A percentile compares a stretch with the other conserved stretches of the same genome.
Conservation (phyloP, 495 filamentous ascomycete species). For the Trichoderma orchidacearum region DNA sequence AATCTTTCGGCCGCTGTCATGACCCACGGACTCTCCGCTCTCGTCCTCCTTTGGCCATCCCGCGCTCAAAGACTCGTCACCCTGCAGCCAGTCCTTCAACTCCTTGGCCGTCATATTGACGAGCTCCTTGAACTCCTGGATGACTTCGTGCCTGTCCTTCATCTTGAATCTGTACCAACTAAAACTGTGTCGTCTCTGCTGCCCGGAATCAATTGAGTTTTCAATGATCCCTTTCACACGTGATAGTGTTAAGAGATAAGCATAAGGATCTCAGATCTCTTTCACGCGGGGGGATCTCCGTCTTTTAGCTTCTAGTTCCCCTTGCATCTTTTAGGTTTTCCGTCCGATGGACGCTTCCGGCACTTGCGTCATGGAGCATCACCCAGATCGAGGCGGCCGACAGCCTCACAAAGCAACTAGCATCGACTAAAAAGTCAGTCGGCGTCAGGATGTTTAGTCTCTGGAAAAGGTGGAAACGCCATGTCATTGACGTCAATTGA, state of each 20-base stretch:
- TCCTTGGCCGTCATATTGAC: conserved; percentile 54
- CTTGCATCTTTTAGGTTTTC: neutral
- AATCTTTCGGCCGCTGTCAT: conserved; percentile 53
- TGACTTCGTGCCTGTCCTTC: conserved; percentile 1
- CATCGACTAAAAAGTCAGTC: neutral
- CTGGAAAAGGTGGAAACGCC: too few relatives aligned
- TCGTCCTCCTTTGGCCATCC: conserved; percentile 47
- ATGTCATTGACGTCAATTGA: too few relatives aligned
- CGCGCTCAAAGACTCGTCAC: conserved; percentile 35
- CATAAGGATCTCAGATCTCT: too few relatives aligned
- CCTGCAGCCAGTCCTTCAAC: conserved; percentile 46
- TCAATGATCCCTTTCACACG: neutral
- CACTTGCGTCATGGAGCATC: neutral
- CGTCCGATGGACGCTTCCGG: neutral
- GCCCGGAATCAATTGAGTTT: neutral
- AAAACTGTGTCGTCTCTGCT: too few relatives aligned
- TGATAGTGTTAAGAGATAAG: neutral
- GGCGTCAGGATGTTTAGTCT: too few relatives aligned
- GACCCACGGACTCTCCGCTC: conserved; percentile 47
- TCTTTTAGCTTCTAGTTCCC: neutral
- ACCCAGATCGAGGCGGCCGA: neutral
- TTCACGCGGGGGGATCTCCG: neutral
- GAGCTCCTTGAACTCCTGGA: conserved; percentile 47
- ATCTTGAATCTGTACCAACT: too few relatives aligned
- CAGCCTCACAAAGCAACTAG: neutral